phyloP scores from a whole-genome alignment of 2,329 filamentous ascomycete genomes.

The Dothiorella sarmentorum region DNA sequence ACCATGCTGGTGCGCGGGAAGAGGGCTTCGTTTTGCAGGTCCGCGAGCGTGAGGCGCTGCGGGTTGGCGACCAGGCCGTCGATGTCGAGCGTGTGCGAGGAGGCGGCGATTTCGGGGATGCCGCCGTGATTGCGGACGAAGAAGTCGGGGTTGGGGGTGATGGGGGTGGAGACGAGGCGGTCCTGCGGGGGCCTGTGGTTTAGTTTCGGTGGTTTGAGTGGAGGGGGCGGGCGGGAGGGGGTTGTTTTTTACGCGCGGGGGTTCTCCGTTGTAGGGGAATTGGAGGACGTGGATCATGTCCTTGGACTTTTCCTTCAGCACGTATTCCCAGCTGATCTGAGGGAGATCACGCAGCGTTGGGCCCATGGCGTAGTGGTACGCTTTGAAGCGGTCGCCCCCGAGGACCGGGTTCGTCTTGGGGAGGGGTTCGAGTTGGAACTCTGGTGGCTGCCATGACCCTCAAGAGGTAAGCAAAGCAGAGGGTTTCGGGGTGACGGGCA shows the following conservation, averaged over 20 bases:
- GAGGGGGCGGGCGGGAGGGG: neutral
- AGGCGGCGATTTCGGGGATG: conserved; percentile 61
- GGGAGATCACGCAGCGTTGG: conserved; percentile 44
- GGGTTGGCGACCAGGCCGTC: conserved; percentile 61
- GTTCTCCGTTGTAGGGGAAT: conserved; percentile 49
- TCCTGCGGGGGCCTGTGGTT: conserved; percentile 29
- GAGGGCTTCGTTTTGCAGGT: conserved; percentile 57
- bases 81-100: conserved; percentile 53
- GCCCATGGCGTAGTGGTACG: conserved; percentile 45
- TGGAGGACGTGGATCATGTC: conserved; percentile 49
- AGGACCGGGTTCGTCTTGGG: conserved; percentile 44
- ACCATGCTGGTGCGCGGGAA: conserved; percentile 60
- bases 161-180: conserved; percentile 53
- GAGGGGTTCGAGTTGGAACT: conserved; percentile 43
- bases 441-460: conserved; percentile 35
- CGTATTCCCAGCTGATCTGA: conserved; percentile 52
- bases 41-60: conserved; percentile 54
- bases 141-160: conserved; percentile 61
- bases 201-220: neutral
- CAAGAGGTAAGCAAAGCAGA: neutral
- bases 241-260: conserved; percentile 29
- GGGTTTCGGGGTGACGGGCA: no score
- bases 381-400: conserved; percentile 46
- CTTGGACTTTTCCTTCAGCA: conserved; percentile 43
- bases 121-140: conserved; percentile 72